These are phyloP conservation scores for Acanthamoeba quina DNA, from an alignment of 208 protist genomes.

Conservation along the genomic window DNA sequence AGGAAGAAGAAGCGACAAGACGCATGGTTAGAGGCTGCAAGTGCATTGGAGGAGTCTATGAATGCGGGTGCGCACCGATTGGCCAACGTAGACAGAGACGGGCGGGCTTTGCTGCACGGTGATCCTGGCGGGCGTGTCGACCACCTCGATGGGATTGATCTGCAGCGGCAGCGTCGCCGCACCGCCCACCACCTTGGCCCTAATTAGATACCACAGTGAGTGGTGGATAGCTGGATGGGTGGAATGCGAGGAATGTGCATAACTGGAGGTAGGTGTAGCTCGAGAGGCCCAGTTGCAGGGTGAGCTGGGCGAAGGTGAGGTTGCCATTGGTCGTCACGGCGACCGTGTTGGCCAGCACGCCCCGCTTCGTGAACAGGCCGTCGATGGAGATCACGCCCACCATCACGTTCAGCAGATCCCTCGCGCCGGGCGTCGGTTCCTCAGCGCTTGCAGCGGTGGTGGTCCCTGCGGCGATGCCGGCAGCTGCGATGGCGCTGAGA, in stretches of 20 bases:
- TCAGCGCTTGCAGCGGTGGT: not conserved
- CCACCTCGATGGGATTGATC: constrained; percentile 16
- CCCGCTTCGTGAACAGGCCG: not conserved
- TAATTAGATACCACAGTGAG: no score
- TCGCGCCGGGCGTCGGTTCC: not conserved
- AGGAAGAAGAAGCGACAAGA: not conserved
- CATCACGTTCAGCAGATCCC: constrained; percentile 35
- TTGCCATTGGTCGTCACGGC: not conserved
- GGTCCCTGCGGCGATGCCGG: not conserved
- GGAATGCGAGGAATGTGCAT: not conserved
- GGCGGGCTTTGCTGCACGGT: not conserved
- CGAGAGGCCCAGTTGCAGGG: not conserved
- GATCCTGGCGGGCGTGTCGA: not conserved
- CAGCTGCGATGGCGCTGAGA: not conserved
- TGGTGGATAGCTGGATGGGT: not conserved
- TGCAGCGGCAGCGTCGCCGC: not conserved
- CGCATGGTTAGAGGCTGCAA: not conserved
- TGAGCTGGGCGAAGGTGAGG: constrained; percentile 16
- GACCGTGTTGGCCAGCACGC: not conserved
- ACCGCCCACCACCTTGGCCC: not conserved
- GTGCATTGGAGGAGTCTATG: not conserved
- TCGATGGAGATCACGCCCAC: not conserved
- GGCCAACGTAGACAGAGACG: constrained; percentile 26
- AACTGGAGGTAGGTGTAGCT: constrained; percentile 16
- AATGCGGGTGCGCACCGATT: not conserved